Evolutionary conservation across 345 rosid species (phyloP), one percentile per base, ranked within the genome.

Genomic region (Ceriops zippeliana): DNA sequence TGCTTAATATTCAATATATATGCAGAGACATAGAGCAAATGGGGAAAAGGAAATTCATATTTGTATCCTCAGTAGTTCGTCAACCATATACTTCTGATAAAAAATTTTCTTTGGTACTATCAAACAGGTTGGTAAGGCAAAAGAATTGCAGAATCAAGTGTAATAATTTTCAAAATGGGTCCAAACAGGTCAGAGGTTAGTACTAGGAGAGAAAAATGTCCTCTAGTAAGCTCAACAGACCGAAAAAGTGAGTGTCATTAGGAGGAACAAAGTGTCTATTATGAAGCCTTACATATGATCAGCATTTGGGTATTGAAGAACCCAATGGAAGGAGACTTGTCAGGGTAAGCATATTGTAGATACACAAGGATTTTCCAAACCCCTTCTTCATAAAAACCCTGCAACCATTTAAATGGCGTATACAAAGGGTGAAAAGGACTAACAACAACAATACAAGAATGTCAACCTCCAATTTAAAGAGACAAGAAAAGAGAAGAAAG

Each of bases 341-440:
- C 70, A 28, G 78, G 80, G 30, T 80, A 80, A 52, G 78, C 83
- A 80, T 80, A 76, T 1, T 78, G 80, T 27, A 80, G 70, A 69
- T 80, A 80, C 46, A 76, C 80, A 69, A 71, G 68, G 62, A 73
- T 47, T 70, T 69, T 80, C 80, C 83, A 80, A 24, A 76, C 61
- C 28, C 83, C 83, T 3, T 73, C 76, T 66, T 80, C 80, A 11
- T 76, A 76, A 59, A 67, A 70, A 34, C 15, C 83, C 83, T 76
- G 66, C 24, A 30, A 24, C 68, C 28, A 19, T 53, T 47, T n/a
- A 42, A 24, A 60, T 52, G 24, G 17, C 9, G 30, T 20, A 32
- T 22, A 21, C 57, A 42, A 42, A 42, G 4, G 6, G 16, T 28
- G 15, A 26, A 9, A 15, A 27, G 7, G 26, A 17, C 27, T n/a